Base-by-base conservation (phyloP, 345 rosid genomes). In the Toxicodendron radicans region DNA sequence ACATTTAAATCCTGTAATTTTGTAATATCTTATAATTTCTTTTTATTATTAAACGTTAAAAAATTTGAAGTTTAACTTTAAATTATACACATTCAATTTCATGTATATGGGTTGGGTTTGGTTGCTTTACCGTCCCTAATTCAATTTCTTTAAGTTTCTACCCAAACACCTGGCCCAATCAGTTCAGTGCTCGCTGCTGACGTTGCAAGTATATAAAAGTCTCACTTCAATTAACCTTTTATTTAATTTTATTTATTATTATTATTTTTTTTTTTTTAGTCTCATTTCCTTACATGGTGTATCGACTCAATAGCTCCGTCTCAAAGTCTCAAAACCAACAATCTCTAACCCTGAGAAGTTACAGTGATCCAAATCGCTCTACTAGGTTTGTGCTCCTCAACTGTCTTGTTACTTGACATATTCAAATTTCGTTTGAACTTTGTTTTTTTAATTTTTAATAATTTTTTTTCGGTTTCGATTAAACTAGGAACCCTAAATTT, bases 261-360 rank as follows among this genome's bases (percentile, higher is more conserved):
- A n/a, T n/a, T n/a, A 9, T 0, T 23, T 66, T 46, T 9, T 7
- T 46, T 46, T 46, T 12, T 10, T 7, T 17, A 0, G 1, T 7
- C 12, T 41, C 35, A 21, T 70, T 70, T 53, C 72, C n/a, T 33
- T 61, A 6, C 30, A 68, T 53, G 49, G 48, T 53, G 49, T 69
- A 35, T 56, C 33, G 52, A 7, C 23, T 56, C 63, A 21, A 23
- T 30, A n/a, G 35, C 52, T 12, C 21, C 10, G 10, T 69, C 51
- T 43, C 63, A 5, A 27, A 66, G 54, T 27, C 70, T 16, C 58
- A 46, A 71, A 18, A 59, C 66, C 56, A 24, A 54, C 33, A 53
- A 54, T 52, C 72, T 46, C 61, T 54, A 52, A 38, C 7, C 38
- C 18, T 38, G 2, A 69, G 17, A 35, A 12, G 49, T 62, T 71